These are phyloP conservation scores for Globisporangium sylvaticum DNA, from an alignment of 352 stramenopile species.

Conservation along the genomic window DNA sequence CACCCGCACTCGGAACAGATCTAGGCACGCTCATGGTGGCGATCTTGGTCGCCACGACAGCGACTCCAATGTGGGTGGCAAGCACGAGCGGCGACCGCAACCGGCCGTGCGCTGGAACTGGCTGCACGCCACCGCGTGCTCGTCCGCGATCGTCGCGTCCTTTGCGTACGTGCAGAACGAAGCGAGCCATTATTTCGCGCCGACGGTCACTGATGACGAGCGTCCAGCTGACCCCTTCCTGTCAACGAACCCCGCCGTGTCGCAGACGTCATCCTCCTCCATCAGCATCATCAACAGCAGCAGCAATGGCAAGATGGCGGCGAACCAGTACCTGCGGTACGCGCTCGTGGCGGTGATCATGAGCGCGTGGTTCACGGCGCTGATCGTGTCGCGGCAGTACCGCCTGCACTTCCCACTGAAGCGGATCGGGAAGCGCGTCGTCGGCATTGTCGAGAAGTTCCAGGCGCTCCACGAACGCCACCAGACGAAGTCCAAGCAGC, in stretches of 20 bases:
- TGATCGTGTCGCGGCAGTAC: constrained; percentile 45
- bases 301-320: background rate
- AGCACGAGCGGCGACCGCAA: constrained; percentile 4
- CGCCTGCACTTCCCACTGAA: constrained; percentile 47
- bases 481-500: constrained; percentile 6
- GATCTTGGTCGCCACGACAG: background rate
- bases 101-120: constrained; percentile 58
- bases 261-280: constrained; percentile 3
- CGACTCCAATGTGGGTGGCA: background rate
- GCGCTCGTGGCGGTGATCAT: constrained; percentile 38
- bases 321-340: constrained; percentile 27
- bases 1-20: background rate
- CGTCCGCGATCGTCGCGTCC: constrained; percentile 59
- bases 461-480: constrained; percentile 15
- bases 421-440: constrained; percentile 24
- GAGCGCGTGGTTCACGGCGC: constrained; percentile 33
- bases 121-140: constrained; percentile 68
- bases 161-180: constrained; percentile 66
- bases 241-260: constrained; percentile 1
- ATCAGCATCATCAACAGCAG: background rate
- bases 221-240: background rate
- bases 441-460: constrained; percentile 20
- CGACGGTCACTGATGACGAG: background rate
- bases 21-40: background rate
- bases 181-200: constrained; percentile 35